phyloP scores from a whole-genome alignment of 208 protist species.

The Trypanosoma cruzi region DNA sequence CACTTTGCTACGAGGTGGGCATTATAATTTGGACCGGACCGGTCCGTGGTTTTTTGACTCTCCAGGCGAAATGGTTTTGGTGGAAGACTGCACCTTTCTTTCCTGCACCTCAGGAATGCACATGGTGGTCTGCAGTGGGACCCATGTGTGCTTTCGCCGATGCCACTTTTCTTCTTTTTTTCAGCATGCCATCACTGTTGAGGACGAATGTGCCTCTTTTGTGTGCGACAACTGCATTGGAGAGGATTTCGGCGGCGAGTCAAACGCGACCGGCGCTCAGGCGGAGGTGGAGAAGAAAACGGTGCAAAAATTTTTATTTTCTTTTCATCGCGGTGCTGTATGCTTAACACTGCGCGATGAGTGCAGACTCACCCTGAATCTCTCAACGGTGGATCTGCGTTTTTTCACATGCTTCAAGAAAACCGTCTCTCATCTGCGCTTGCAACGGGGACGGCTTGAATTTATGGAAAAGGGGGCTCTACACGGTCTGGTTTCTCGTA shows the following conservation, averaged over 20 bases:
- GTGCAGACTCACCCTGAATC: background rate
- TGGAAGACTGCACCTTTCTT: slow-evolving; percentile 56
- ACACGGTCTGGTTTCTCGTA: slow-evolving; percentile 11
- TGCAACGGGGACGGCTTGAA: background rate
- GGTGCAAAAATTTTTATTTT: background rate
- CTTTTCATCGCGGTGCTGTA: background rate
- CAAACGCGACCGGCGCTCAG: background rate
- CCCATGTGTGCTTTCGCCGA: slow-evolving; percentile 49
- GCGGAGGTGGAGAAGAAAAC: background rate
- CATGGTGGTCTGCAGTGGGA: slow-evolving; percentile 40
- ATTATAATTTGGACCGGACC: slow-evolving; percentile 42
- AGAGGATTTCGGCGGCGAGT: background rate
- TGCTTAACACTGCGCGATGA: background rate
- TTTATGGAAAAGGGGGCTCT: slow-evolving; percentile 1
- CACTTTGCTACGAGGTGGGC: slow-evolving; percentile 1
- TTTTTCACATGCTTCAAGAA: background rate
- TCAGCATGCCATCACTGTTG: slow-evolving; percentile 9
- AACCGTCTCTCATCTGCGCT: background rate
- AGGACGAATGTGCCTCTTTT: slow-evolving; percentile 34
- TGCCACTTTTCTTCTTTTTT: slow-evolving; percentile 36
- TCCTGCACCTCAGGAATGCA: background rate
- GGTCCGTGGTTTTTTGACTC: slow-evolving; percentile 53
- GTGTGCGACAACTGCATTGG: slow-evolving; percentile 31
- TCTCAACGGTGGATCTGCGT: background rate
- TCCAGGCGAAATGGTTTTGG: slow-evolving; percentile 36